Conservation (phyloP, 345 rosid species). For the Raphanus sativus region DNA sequence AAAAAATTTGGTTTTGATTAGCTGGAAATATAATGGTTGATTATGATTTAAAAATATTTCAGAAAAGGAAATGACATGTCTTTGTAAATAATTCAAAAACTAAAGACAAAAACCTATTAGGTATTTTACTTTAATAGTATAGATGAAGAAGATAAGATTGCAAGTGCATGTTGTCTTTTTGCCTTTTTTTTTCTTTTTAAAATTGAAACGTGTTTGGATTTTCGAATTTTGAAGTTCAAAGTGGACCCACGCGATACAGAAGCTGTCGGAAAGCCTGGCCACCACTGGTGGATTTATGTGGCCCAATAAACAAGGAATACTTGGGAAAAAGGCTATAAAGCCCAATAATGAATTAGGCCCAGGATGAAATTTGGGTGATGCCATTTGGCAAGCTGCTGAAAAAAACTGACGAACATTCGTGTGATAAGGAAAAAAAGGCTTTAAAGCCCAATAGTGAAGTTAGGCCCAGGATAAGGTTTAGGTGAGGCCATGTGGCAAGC, state of each 20-base stretch:
- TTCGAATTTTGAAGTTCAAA: constrained; percentile 34
- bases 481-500: constrained; percentile 15
- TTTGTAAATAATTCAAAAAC: too few relatives aligned
- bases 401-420: constrained; percentile 38
- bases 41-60: too few relatives aligned
- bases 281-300: not conserved
- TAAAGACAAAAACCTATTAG: too few relatives aligned
- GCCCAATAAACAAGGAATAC: not conserved
- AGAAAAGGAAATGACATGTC: too few relatives aligned
- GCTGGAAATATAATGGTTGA: too few relatives aligned
- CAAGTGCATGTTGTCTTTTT: not conserved
- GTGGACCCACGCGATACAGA: constrained; percentile 5
- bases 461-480: not conserved
- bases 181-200: not conserved
- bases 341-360: constrained; percentile 13
- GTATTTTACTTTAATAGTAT: too few relatives aligned
- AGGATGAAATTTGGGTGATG: not conserved
- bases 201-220: constrained; percentile 1
- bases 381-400: constrained; percentile 16
- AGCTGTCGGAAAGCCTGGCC: not conserved
- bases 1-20: too few relatives aligned
- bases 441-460: constrained; percentile 9
- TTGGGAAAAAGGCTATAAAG: not conserved
- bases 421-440: constrained; percentile 7
- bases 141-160: constrained; percentile 31